Conservation (phyloP, 2,329 filamentous ascomycete species). For the Alternaria atra region DNA sequence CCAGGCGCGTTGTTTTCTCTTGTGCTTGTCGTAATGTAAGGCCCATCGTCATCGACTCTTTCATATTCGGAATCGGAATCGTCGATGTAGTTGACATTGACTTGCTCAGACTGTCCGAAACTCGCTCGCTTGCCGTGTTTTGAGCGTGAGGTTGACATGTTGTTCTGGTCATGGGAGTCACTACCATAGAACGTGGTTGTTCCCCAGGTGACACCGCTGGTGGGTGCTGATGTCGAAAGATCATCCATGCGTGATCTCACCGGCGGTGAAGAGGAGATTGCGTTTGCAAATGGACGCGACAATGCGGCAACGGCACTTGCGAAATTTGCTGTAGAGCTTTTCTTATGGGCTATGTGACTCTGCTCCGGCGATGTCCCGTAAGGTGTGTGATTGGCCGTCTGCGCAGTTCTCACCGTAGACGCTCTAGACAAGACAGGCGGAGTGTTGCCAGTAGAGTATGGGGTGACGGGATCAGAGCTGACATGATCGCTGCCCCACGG, state of each 20-base stretch:
- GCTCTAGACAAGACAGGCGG: conserved; percentile 58
- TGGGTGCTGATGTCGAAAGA: conserved; percentile 54
- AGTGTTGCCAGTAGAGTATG: conserved; percentile 63
- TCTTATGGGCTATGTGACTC: conserved; percentile 42
- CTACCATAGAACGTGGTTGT: conserved; percentile 53
- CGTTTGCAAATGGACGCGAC: conserved; percentile 52
- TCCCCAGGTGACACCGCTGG: conserved; percentile 58
- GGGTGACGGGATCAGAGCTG: conserved; percentile 58
- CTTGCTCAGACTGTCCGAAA: conserved; percentile 45
- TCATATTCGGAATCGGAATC: conserved; percentile 49
- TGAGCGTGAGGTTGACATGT: conserved; percentile 37
- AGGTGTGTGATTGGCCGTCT: conserved; percentile 51
- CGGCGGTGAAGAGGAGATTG: conserved; percentile 50
- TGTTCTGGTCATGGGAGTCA: conserved; percentile 40
- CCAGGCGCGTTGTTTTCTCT: conserved; percentile 36
- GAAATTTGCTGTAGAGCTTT: conserved; percentile 49
- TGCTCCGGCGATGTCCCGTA: conserved; percentile 55
- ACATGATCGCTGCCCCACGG: conserved; percentile 55
- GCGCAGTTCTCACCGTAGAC: conserved; percentile 45
- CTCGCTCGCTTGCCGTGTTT: conserved; percentile 52
- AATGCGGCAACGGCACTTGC: conserved; percentile 52
- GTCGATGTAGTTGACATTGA: conserved; percentile 40
- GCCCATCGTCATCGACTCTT: conserved; percentile 22
- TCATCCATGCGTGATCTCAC: conserved; percentile 49
- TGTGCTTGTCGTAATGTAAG: conserved; percentile 24